Evolutionary conservation across 1,284 basidiomycete species (phyloP).

Genomic region (Leccinum griseonigrum): DNA sequence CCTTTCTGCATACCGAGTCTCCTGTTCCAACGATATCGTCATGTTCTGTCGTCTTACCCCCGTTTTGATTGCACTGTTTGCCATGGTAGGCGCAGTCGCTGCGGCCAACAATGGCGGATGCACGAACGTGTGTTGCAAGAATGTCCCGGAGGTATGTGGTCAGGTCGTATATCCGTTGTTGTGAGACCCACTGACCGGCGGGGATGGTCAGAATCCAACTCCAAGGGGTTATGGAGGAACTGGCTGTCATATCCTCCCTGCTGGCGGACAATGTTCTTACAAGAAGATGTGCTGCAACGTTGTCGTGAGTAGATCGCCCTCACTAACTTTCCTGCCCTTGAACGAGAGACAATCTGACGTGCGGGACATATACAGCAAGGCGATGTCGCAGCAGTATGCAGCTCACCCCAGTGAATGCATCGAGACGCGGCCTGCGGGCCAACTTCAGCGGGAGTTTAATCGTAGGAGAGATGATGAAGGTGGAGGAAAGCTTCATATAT

Average conservation of each 20-base stretch:
- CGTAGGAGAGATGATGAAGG: not conserved
- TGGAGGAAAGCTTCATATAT: not conserved
- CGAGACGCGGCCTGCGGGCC: not conserved
- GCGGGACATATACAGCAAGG: not conserved
- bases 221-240: constrained; percentile 4
- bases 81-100: not conserved
- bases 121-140: constrained; percentile 1
- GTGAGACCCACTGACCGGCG: not conserved
- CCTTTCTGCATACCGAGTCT: not conserved
- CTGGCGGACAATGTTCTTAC: too few relatives aligned
- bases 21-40: not conserved
- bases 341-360: too few relatives aligned
- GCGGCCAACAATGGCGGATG: not conserved
- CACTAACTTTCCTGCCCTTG: too few relatives aligned
- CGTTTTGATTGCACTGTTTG: constrained; percentile 2
- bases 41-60: constrained; percentile 7
- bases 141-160: not conserved
- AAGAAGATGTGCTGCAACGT: too few relatives aligned
- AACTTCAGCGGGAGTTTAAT: not conserved
- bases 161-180: not conserved
- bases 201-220: not conserved
- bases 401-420: not conserved
- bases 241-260: not conserved
- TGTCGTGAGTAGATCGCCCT: too few relatives aligned
- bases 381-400: not conserved